Conservation (phyloP, 768 basidiomycete species). For the Serendipita vermifera region DNA sequence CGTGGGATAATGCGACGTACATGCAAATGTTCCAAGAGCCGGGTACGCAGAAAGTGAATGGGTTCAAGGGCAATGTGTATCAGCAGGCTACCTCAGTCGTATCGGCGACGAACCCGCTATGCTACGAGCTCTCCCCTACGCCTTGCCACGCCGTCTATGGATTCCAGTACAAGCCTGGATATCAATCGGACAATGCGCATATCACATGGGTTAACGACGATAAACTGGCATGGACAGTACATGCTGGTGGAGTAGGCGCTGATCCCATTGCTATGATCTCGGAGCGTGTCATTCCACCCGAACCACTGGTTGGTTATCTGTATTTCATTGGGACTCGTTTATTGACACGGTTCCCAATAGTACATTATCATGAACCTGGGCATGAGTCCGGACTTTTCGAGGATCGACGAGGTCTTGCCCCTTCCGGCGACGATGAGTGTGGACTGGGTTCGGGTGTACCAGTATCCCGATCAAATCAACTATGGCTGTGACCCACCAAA, state of each 20-base stretch:
- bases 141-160: conserved; percentile 33
- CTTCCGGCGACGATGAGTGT: conserved; percentile 76
- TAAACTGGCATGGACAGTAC: conserved; percentile 56
- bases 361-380: conserved; percentile 79
- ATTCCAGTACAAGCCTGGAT: conserved; percentile 71
- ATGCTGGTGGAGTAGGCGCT: conserved; percentile 51
- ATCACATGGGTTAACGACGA: conserved; percentile 73
- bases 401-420: conserved; percentile 46
- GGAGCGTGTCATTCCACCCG: conserved; percentile 63
- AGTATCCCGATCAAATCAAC: conserved; percentile 50
- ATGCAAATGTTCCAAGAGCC: conserved; percentile 39
- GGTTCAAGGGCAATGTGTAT: conserved; percentile 53
- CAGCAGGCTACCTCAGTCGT: conserved; percentile 69
- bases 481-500: conserved; percentile 65
- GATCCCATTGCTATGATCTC: conserved; percentile 46
- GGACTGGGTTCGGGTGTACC: conserved; percentile 85
- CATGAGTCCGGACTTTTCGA: conserved; percentile 64
- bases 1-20: conserved; percentile 44
- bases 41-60: conserved; percentile 42
- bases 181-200: conserved; percentile 50
- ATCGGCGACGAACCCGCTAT: conserved; percentile 42
- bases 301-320: conserved; percentile 64
- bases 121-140: conserved; percentile 34
- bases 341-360: conserved; percentile 25
- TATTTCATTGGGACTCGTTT: not conserved